A percentile compares a stretch with the other conserved stretches of the same genome.
Conservation (phyloP, 2,329 filamentous ascomycete genomes). For the Neurospora sp. region DNA sequence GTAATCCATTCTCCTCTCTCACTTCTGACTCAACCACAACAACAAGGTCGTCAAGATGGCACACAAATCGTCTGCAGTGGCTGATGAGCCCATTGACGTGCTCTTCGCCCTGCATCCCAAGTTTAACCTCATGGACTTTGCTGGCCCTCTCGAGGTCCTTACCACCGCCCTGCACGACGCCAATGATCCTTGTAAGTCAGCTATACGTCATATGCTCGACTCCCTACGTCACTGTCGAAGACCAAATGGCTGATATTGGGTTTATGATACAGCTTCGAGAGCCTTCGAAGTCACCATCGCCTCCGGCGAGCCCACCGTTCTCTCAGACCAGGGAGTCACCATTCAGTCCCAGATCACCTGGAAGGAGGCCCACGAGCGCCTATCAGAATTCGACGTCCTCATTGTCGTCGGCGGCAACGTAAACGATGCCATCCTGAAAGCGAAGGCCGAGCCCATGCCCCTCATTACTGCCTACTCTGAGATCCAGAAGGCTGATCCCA, state of each 20-base stretch:
- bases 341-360: constrained; percentile 67
- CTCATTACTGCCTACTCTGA: constrained; percentile 70
- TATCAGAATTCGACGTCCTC: constrained; percentile 70
- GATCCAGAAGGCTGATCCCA: constrained; percentile 68
- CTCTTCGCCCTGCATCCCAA: constrained; percentile 51
- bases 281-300: constrained; percentile 51
- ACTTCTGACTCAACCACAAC: not conserved
- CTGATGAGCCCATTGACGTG: constrained; percentile 49
- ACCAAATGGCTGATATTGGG: not conserved
- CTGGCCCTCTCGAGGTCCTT: constrained; percentile 44
- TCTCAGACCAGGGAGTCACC: constrained; percentile 54
- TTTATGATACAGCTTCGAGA: constrained; percentile 33
- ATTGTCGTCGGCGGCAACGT: constrained; percentile 62
- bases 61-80: constrained; percentile 47
- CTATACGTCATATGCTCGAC: not conserved
- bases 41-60: constrained; percentile 35
- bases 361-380: constrained; percentile 65
- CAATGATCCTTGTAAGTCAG: constrained; percentile 39
- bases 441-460: constrained; percentile 56
- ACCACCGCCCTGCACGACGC: constrained; percentile 40
- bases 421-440: constrained; percentile 52
- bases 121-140: constrained; percentile 50
- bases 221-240: not conserved
- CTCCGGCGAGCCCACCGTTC: constrained; percentile 41
- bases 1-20: not conserved